A percentile compares a stretch with the other conserved stretches of the same genome.
Evolutionary conservation across 139 green algal genomes (phyloP).

Genomic region (Pleodorina starrii): DNA sequence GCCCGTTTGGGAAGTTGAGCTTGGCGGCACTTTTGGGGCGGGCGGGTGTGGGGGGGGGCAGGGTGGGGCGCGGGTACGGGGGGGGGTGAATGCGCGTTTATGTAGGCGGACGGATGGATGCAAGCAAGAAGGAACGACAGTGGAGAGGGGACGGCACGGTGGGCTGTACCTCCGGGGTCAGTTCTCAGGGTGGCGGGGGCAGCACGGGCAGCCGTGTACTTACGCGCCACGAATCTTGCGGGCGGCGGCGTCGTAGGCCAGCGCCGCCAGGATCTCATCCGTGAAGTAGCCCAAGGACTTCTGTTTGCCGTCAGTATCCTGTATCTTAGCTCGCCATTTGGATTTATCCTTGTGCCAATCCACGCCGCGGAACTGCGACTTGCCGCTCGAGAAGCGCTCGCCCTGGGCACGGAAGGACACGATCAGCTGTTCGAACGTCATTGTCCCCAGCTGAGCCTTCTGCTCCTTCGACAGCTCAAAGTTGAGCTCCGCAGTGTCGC

Average conservation of each 20-base stretch:
- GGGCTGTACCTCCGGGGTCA: too few species aligned
- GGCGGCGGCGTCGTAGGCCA: constrained; percentile 39
- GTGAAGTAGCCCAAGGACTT: not conserved
- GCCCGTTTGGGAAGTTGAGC: constrained; percentile 32
- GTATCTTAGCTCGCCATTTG: constrained; percentile 4
- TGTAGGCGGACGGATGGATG: not conserved
- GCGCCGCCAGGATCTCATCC: not conserved
- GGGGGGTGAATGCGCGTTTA: not conserved
- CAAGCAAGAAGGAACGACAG: too few species aligned
- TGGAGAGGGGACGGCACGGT: too few species aligned
- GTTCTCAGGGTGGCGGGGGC: too few species aligned
- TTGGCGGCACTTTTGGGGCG: not conserved
- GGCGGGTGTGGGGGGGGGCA: not conserved
- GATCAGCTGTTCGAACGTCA: constrained; percentile 15
- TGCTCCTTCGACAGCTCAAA: constrained; percentile 13
- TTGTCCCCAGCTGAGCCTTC: constrained; percentile 7
- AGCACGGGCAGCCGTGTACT: not conserved
- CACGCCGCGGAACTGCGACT: constrained; percentile 11
- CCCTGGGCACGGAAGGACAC: not conserved
- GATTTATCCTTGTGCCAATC: not conserved
- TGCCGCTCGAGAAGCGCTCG: not conserved
- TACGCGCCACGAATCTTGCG: constrained; percentile 25
- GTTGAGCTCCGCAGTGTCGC: constrained; percentile 1
- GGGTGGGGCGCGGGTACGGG: not conserved
- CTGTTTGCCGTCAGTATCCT: not conserved